Evolutionary conservation across 495 filamentous ascomycete genomes (phyloP), one percentile per base, ranked within the genome.

Genomic region (Penicillium riverlandense): DNA sequence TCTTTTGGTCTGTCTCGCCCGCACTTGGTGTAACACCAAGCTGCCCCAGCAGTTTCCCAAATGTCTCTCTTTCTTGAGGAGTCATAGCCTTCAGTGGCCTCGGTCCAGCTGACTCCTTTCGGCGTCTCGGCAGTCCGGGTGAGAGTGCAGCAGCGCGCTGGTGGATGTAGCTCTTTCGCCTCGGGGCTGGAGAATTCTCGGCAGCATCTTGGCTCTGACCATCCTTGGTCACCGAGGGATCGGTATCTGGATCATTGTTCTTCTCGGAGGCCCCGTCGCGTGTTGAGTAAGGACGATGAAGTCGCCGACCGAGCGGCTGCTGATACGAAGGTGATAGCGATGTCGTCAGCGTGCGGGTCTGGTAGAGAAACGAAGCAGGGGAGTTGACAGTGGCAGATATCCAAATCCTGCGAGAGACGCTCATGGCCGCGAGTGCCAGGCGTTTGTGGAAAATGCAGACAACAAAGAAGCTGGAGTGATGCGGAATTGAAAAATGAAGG

Each of bases 301-400:
- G 38, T 43, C 41, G 27, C 8, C 14, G 45, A 45, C 40, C 40
- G 40, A 43, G 41, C 30, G 43, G 40, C 9, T 41, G 58, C 10
- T 37, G 49, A 35, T 46, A 15, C 8, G 46, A 37, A 11, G 28
- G 33, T 11, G 52, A 55, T 34, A 46, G 14, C 7, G 41, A 39
- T 51, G 38, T 47, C 36, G 38, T 60, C 59, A 86, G 66, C 0
- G 82, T 84, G 44, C 69, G 69, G n/a, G 84, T 87, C 42, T 84
- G 79, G 58, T 87, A 88, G 7, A 90, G 74, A 38, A 88, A 86
- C 0, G 83, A 78, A 10, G 76, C 55, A 6, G 77, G 41, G 9
- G 59, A 63, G 29, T 52, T 60, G 13, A 48, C 38, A 27, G 47
- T 52, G 15, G 51, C 47, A 8, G 48, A 53, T 6, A 57, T 45